These are phyloP conservation scores for Macrophomina phaseolina DNA, from an alignment of 2,329 filamentous ascomycete genomes.

Conservation along the genomic window DNA sequence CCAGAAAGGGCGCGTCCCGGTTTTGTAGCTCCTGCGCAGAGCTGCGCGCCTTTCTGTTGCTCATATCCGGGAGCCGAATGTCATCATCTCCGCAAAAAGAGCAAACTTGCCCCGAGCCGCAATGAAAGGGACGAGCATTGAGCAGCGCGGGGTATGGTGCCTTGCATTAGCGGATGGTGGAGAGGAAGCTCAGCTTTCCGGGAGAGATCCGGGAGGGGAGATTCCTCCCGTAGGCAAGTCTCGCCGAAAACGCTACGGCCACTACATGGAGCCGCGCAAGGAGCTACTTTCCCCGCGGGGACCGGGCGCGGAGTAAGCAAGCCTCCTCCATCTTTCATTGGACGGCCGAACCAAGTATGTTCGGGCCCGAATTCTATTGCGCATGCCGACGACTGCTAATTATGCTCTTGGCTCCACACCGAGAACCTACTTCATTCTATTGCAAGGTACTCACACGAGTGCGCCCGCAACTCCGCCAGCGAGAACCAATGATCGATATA, in stretches of 20 bases:
- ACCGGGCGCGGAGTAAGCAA: background rate
- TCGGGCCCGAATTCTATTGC: no score
- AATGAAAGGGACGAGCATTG: conserved; percentile 5
- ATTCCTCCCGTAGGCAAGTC: conserved; percentile 12
- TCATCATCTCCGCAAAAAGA: background rate
- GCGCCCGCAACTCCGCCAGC: no score
- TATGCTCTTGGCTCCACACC: no score
- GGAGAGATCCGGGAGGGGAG: background rate
- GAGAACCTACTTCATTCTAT: no score
- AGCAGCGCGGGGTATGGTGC: conserved; percentile 21
- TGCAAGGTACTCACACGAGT: no score
- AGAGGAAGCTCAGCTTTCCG: conserved; percentile 1
- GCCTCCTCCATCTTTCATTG: background rate
- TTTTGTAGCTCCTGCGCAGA: conserved; percentile 8
- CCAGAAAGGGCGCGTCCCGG: background rate
- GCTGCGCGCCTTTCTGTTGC: background rate
- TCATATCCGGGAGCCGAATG: background rate
- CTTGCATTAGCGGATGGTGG: conserved; percentile 13
- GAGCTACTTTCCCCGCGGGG: conserved; percentile 14
- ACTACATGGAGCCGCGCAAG: background rate
- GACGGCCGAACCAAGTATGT: background rate
- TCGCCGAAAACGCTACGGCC: background rate
- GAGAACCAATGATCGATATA: no score
- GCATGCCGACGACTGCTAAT: no score
- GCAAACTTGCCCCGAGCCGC: conserved; percentile 8